A percentile compares a stretch with the other conserved stretches of the same genome.
Evolutionary conservation across 2,329 filamentous ascomycete genomes (phyloP).

Genomic region (Stachybotrys chlorohalonatus): DNA sequence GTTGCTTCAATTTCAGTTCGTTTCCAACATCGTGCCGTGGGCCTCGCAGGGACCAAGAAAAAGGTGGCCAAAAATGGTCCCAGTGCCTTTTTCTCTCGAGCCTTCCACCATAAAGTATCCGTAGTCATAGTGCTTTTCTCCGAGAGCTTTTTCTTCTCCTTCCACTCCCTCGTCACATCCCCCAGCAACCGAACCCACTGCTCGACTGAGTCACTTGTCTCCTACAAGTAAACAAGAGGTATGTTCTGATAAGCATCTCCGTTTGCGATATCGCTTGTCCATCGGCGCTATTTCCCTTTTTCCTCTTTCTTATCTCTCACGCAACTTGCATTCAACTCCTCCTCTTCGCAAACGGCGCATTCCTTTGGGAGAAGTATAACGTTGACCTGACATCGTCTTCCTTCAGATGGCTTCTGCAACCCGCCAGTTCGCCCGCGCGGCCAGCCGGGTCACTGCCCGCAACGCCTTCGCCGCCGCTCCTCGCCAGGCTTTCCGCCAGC

Average conservation of each 20-base stretch:
- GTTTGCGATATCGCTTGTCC: not conserved
- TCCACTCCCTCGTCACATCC: not conserved
- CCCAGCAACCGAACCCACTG: not conserved
- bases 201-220: not conserved
- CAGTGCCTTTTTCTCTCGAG: not conserved
- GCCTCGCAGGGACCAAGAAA: not conserved
- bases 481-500: conserved; percentile 63
- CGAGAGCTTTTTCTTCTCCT: not conserved
- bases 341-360: not conserved
- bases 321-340: conserved; percentile 1
- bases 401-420: conserved; percentile 31
- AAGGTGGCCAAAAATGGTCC: not conserved
- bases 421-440: conserved; percentile 47
- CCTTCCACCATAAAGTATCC: not conserved
- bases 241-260: not conserved
- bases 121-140: not conserved
- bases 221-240: not conserved
- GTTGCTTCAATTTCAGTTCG: not conserved
- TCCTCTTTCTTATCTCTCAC: conserved; percentile 6
- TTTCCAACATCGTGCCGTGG: not conserved
- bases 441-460: conserved; percentile 48
- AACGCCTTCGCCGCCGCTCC: conserved; percentile 50
- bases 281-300: conserved; percentile 10
- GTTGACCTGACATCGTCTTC: conserved; percentile 4
- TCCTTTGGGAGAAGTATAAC: not conserved